Conservation (phyloP, 2,329 filamentous ascomycete genomes). For the Botrytis cinerea region DNA sequence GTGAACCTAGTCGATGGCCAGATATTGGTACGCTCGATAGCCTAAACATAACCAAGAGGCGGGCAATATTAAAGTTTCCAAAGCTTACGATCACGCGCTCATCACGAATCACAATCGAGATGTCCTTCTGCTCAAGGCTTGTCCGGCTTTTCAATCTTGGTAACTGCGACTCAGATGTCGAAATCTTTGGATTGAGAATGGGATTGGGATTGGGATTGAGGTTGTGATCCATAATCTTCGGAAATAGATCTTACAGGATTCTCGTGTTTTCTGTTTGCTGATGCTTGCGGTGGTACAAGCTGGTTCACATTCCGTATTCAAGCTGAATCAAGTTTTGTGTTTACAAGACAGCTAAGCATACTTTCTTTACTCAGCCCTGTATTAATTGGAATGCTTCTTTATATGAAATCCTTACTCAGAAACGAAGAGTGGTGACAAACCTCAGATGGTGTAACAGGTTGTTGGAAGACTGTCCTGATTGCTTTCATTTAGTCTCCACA, state of each 20-base stretch:
- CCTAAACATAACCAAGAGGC: neutral
- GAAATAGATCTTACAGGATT: neutral
- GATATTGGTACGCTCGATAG: slow-evolving; percentile 1
- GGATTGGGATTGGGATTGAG: neutral
- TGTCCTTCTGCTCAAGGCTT: neutral
- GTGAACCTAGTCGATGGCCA: neutral
- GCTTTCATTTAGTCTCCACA: neutral
- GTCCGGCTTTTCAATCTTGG: neutral
- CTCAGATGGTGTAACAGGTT: neutral
- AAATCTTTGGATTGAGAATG: neutral
- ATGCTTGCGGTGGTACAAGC: neutral
- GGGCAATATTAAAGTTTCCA: slow-evolving; percentile 2
- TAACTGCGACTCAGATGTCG: slow-evolving; percentile 4
- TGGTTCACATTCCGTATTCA: slow-evolving; percentile 7
- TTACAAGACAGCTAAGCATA: neutral
- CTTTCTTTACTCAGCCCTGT: slow-evolving; percentile 2
- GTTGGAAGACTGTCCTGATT: neutral
- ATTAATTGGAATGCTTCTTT: neutral
- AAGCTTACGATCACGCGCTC: neutral
- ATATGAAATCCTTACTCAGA: neutral
- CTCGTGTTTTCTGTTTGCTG: neutral
- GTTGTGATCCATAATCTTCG: neutral
- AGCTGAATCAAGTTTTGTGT: slow-evolving; percentile 5
- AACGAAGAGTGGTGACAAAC: neutral
- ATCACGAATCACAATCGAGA: neutral